Evolutionary conservation across 805 yeast genomes (phyloP).

Genomic region (Sungouiozyma ichnusensis): DNA sequence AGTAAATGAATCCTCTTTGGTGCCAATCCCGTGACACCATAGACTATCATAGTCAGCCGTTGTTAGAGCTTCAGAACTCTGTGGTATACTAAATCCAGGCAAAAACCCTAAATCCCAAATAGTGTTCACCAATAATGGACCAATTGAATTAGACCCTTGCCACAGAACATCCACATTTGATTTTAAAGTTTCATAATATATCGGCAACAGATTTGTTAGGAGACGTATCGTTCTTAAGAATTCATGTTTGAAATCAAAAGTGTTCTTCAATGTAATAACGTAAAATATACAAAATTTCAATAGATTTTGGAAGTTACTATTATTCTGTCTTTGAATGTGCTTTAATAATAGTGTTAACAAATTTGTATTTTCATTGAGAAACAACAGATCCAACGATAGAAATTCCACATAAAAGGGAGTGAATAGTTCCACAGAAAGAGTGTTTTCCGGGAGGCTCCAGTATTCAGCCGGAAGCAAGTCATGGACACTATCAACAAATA

Average conservation of each 20-base stretch:
- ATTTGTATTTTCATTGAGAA: background rate
- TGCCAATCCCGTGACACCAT: constrained; percentile 84
- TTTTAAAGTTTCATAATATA: constrained; percentile 43
- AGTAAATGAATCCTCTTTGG: constrained; percentile 12
- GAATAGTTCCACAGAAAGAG: background rate
- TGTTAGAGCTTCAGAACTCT: constrained; percentile 3
- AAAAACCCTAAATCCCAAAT: constrained; percentile 21
- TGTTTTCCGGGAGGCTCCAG: background rate
- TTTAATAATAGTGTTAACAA: background rate
- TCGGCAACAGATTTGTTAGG: constrained; percentile 56
- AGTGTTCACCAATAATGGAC: constrained; percentile 23
- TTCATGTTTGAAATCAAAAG: background rate
- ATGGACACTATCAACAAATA: background rate
- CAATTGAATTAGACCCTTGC: constrained; percentile 22
- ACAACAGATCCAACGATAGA: background rate
- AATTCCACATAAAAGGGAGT: background rate
- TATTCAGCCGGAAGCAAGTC: background rate
- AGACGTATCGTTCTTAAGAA: constrained; percentile 49
- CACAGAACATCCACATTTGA: background rate
- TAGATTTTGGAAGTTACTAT: background rate
- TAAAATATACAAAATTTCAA: background rate
- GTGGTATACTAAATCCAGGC: constrained; percentile 21
- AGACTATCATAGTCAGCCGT: constrained; percentile 22
- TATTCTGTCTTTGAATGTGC: background rate
- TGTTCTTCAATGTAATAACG: background rate